A percentile compares a stretch with the other conserved stretches of the same genome.
These are phyloP conservation scores for Cytospora piceicola DNA, from an alignment of 2,329 filamentous ascomycete species.

Conservation along the genomic window DNA sequence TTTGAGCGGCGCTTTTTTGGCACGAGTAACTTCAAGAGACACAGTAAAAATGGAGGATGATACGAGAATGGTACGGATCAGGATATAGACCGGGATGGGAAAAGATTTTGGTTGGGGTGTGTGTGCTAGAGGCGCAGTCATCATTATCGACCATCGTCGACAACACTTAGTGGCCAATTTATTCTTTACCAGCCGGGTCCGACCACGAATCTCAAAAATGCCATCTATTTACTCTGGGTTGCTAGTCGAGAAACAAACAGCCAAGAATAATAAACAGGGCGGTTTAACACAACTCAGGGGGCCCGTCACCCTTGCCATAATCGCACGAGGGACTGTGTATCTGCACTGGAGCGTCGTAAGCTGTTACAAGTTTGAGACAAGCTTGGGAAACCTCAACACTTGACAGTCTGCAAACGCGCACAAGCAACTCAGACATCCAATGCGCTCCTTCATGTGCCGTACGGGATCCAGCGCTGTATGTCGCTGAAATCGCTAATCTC, in stretches of 20 bases:
- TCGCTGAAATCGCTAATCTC: background rate
- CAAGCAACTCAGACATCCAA: background rate
- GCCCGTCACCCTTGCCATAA: background rate
- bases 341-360: background rate
- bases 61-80: background rate
- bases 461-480: background rate
- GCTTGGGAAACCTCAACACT: background rate
- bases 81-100: background rate
- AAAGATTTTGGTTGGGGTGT: background rate
- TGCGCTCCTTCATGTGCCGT: background rate
- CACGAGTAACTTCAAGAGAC: background rate
- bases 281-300: background rate
- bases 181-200: background rate
- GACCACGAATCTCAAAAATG: background rate
- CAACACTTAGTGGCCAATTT: background rate
- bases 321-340: background rate
- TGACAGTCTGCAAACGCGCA: background rate
- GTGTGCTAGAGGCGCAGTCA: background rate
- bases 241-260: background rate
- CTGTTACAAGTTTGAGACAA: background rate
- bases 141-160: background rate
- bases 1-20: constrained; percentile 14
- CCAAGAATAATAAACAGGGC: background rate
- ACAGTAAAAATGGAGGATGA: background rate
- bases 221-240: too few species aligned